Percentiles rank a stretch among this genome's conserved stretches.
Conservation (phyloP, 2,329 filamentous ascomycete species). For the Hypoxylon sp. region DNA sequence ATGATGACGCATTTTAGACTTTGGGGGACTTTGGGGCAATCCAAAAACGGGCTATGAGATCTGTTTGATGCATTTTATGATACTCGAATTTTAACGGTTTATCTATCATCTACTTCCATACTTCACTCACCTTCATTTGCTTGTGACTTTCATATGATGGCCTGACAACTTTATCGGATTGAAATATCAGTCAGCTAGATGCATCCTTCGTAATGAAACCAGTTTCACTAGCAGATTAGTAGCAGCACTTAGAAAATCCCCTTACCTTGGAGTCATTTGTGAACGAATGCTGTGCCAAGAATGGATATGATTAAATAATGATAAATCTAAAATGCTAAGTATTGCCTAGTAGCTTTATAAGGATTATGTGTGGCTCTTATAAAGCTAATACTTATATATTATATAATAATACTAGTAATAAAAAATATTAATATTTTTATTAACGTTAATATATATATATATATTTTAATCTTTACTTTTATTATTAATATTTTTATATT, state of each 20-base stretch:
- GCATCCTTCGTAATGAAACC: neutral
- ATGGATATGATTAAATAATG: no score
- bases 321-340: no score
- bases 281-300: no score
- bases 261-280: neutral
- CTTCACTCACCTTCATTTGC: neutral
- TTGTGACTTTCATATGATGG: slow-evolving; percentile 6
- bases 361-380: no score
- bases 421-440: neutral
- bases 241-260: neutral
- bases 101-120: slow-evolving; percentile 1
- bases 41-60: slow-evolving; percentile 26
- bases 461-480: neutral
- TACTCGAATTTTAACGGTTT: slow-evolving; percentile 7
- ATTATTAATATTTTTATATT: no score
- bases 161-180: neutral
- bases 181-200: neutral
- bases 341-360: no score
- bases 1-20: slow-evolving; percentile 15
- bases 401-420: no score
- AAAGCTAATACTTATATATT: no score
- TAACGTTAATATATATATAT: neutral
- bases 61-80: slow-evolving; percentile 12
- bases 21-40: slow-evolving; percentile 17
- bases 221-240: slow-evolving; percentile 7